A percentile compares a stretch with the other conserved stretches of the same genome.
These are phyloP conservation scores for Emergomyces pasteurianus DNA, from an alignment of 2,329 filamentous ascomycete genomes.

Conservation along the genomic window DNA sequence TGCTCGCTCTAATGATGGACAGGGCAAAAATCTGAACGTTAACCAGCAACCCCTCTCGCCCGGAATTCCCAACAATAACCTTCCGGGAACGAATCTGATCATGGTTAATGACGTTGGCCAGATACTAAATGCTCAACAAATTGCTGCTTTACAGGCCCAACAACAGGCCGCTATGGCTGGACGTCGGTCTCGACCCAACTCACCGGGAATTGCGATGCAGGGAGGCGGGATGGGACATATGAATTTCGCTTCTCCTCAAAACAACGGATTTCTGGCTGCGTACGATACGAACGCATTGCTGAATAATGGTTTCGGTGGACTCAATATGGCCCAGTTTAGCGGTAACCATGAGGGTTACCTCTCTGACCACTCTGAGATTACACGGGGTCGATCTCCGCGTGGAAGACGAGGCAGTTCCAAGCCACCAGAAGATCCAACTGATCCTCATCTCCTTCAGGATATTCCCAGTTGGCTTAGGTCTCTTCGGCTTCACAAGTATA, in stretches of 20 bases:
- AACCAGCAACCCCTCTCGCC: slow-evolving; percentile 54
- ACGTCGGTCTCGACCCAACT: slow-evolving; percentile 69
- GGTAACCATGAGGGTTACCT: slow-evolving; percentile 74
- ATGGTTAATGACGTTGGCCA: slow-evolving; percentile 95
- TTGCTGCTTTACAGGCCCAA: slow-evolving; percentile 67
- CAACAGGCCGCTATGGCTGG: slow-evolving; percentile 41
- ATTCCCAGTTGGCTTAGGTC: slow-evolving; percentile 94
- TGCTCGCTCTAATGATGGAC: slow-evolving; percentile 73
- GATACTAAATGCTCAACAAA: slow-evolving; percentile 70
- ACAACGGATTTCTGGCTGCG: slow-evolving; percentile 85
- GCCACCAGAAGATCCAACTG: slow-evolving; percentile 93
- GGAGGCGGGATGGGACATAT: slow-evolving; percentile 41
- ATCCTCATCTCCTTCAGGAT: slow-evolving; percentile 78
- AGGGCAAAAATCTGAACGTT: slow-evolving; percentile 29
- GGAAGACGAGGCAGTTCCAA: slow-evolving; percentile 91
- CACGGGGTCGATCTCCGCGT: slow-evolving; percentile 79
- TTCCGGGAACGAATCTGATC: slow-evolving; percentile 66
- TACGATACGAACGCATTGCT: slow-evolving; percentile 67
- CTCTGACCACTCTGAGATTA: slow-evolving; percentile 86
- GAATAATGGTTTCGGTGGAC: slow-evolving; percentile 56
- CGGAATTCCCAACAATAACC: slow-evolving; percentile 48
- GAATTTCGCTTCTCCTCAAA: slow-evolving; percentile 76
- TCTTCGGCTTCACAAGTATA: slow-evolving; percentile 94
- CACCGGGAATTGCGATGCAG: slow-evolving; percentile 77
- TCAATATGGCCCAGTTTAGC: slow-evolving; percentile 63